A percentile compares a stretch with the other conserved stretches of the same genome.
Conservation (phyloP, 108 stramenopile genomes). For the Cyclotella atomus region DNA sequence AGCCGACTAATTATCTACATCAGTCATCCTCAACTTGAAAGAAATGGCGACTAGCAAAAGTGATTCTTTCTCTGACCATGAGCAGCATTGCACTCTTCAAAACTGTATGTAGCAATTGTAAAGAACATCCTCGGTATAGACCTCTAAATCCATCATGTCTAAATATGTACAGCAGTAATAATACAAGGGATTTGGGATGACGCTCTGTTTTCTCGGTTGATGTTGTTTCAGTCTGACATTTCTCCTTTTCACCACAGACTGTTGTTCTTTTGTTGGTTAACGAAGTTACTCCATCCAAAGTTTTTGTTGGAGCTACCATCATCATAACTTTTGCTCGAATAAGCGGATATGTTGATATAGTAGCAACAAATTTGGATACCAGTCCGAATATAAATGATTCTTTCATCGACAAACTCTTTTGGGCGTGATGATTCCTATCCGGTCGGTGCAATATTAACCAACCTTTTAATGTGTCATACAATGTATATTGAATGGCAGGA, state of each 20-base stretch:
- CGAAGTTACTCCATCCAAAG: conserved; percentile 14
- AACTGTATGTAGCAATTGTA: conserved; percentile 80
- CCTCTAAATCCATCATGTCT: conserved; percentile 57
- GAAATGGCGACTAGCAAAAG: conserved; percentile 33
- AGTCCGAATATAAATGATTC: conserved; percentile 85
- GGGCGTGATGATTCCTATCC: conserved; percentile 1
- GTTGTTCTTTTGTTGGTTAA: not conserved
- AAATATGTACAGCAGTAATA: conserved; percentile 56
- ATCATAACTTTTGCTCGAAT: conserved; percentile 93
- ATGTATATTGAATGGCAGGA: conserved; percentile 94
- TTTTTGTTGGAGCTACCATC: conserved; percentile 62
- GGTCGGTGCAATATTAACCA: conserved; percentile 30
- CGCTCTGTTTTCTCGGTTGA: not conserved
- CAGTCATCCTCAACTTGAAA: conserved; percentile 16
- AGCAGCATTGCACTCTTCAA: conserved; percentile 86
- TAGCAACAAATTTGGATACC: conserved; percentile 87
- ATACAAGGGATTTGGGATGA: conserved; percentile 28
- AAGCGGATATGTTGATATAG: conserved; percentile 92
- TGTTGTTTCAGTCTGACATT: not conserved
- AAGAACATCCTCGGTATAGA: conserved; percentile 77
- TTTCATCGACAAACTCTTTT: conserved; percentile 41
- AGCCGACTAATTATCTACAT: too few species aligned
- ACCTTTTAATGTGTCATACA: conserved; percentile 82
- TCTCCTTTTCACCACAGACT: not conserved
- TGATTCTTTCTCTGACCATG: conserved; percentile 81